phyloP scores from a whole-genome alignment of 164 flowering plant genomes.

The Vitis labrusca region DNA sequence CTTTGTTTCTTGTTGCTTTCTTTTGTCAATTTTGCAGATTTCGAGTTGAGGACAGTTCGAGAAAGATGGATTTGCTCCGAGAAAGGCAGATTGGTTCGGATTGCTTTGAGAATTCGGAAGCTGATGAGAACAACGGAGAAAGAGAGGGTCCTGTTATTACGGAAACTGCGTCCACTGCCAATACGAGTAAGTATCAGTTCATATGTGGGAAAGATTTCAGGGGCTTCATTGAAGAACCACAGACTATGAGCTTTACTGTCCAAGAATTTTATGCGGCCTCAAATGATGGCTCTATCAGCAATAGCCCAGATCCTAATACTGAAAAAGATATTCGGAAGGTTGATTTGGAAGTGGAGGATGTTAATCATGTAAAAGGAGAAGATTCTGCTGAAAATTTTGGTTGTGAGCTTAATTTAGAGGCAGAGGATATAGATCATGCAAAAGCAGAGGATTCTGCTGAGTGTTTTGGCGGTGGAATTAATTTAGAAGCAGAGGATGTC shows the following conservation, averaged over 20 bases:
- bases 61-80: constrained; percentile 6
- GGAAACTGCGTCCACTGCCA: constrained; percentile 14
- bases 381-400: too few relatives aligned
- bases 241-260: constrained; percentile 23
- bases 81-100: constrained; percentile 11
- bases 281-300: constrained; percentile 7
- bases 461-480: background rate
- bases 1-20: background rate
- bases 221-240: constrained; percentile 34
- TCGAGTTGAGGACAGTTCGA: constrained; percentile 6
- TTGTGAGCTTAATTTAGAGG: too few relatives aligned
- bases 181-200: constrained; percentile 32
- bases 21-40: constrained; percentile 20
- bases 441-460: constrained; percentile 17
- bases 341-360: background rate
- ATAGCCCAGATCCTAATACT: background rate
- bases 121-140: constrained; percentile 9
- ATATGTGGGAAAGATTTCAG: constrained; percentile 23
- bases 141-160: constrained; percentile 23
- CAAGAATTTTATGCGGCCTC: constrained; percentile 29
- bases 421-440: background rate
- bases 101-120: constrained; percentile 1
- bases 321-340: background rate
- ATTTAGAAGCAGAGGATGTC: constrained; percentile 2
- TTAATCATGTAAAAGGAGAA: background rate